Evolutionary conservation across 805 yeast genomes (phyloP).

Genomic region (Citeromyces nyonsensis): DNA sequence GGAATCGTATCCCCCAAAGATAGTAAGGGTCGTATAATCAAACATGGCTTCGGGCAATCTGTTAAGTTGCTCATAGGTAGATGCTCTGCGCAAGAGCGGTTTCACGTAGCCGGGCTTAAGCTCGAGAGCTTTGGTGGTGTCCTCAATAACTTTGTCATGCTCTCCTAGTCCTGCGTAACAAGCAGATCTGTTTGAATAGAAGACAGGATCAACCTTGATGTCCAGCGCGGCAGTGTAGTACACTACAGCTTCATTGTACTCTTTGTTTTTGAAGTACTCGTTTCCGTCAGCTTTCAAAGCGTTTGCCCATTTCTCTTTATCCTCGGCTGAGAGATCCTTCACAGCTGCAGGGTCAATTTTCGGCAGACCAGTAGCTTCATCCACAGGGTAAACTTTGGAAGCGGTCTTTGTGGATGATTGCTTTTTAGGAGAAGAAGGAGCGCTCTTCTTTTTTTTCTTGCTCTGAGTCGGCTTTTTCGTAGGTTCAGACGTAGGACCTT

Average conservation of each 20-base stretch:
- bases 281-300: constrained; percentile 87
- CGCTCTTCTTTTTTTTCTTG: constrained; percentile 25
- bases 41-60: constrained; percentile 73
- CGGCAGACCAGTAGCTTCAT: constrained; percentile 38
- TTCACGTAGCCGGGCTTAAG: constrained; percentile 84
- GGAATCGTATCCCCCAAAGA: constrained; percentile 55
- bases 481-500: constrained; percentile 4
- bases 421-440: constrained; percentile 16
- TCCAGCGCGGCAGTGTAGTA: constrained; percentile 68
- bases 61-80: constrained; percentile 75
- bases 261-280: constrained; percentile 51
- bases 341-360: constrained; percentile 30
- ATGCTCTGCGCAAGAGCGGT: constrained; percentile 86
- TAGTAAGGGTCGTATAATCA: constrained; percentile 80
- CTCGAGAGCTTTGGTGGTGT: constrained; percentile 73
- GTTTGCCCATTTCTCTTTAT: constrained; percentile 50
- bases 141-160: constrained; percentile 74
- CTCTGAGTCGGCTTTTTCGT: constrained; percentile 10
- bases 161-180: constrained; percentile 77
- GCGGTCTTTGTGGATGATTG: neutral
- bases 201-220: constrained; percentile 73
- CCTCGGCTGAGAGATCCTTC: constrained; percentile 25
- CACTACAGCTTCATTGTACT: constrained; percentile 61
- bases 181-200: constrained; percentile 91
- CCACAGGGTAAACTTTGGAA: constrained; percentile 28